Percentiles rank a stretch among this genome's conserved stretches.
These are phyloP conservation scores for Chaetomiaceae sp. DNA, from an alignment of 2,329 filamentous ascomycete genomes.

Conservation along the genomic window DNA sequence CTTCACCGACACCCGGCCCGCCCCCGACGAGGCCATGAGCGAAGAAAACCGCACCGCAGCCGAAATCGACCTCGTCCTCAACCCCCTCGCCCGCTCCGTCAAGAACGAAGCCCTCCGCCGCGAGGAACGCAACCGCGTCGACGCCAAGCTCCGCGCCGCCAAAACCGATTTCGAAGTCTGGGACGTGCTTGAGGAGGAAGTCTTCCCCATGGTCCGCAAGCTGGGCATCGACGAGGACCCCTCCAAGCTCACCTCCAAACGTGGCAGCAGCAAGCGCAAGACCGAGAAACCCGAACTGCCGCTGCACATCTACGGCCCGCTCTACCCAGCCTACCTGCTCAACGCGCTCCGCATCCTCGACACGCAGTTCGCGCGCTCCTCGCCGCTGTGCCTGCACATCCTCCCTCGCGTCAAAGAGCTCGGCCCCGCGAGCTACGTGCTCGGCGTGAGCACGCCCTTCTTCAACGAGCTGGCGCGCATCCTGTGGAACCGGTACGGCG, in stretches of 20 bases:
- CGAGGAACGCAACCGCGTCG: conserved; percentile 49
- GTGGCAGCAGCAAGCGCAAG: conserved; percentile 7
- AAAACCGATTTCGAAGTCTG: conserved; percentile 62
- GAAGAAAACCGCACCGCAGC: conserved; percentile 17
- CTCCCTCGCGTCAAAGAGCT: conserved; percentile 64
- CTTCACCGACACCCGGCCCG: neutral
- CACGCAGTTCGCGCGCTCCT: conserved; percentile 52
- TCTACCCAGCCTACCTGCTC: conserved; percentile 60
- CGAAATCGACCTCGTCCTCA: conserved; percentile 18
- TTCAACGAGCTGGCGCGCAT: conserved; percentile 64
- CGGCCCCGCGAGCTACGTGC: conserved; percentile 64
- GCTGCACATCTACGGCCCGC: conserved; percentile 57
- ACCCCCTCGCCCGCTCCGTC: conserved; percentile 29
- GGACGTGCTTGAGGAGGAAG: conserved; percentile 60
- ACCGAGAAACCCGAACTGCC: conserved; percentile 32
- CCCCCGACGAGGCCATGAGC: conserved; percentile 24
- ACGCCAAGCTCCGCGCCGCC: conserved; percentile 49
- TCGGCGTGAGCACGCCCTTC: conserved; percentile 65
- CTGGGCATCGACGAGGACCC: conserved; percentile 46
- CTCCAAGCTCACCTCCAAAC: conserved; percentile 9
- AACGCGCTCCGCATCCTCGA: conserved; percentile 55
- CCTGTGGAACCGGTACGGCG: conserved; percentile 57
- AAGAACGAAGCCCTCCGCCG: conserved; percentile 39
- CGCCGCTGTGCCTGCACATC: conserved; percentile 55
- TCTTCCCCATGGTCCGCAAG: conserved; percentile 56